phyloP scores from a whole-genome alignment of 2,329 filamentous ascomycete genomes.

The Acrodontium crateriforme region DNA sequence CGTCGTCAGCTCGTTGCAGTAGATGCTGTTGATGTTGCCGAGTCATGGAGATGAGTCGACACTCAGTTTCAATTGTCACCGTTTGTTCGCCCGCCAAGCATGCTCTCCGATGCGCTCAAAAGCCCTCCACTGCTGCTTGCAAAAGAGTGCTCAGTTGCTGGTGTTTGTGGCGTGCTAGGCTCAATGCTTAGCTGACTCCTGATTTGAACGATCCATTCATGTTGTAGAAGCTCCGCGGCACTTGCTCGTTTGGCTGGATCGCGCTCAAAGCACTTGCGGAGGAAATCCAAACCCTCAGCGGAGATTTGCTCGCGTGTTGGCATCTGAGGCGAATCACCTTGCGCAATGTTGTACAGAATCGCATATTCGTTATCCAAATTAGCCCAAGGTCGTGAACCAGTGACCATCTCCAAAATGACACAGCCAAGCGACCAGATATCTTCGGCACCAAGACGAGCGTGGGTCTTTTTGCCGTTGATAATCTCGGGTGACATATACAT shows the following conservation, averaged over 20 bases:
- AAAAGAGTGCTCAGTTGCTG: conserved; percentile 13
- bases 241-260: conserved; percentile 68
- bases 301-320: conserved; percentile 74
- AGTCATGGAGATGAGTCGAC: too few relatives aligned
- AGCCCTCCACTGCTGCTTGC: conserved; percentile 1
- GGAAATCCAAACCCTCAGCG: conserved; percentile 71
- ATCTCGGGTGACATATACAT: conserved; percentile 99
- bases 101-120: too few relatives aligned
- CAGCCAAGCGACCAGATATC: conserved; percentile 96
- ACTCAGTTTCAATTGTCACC: too few relatives aligned
- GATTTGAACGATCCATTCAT: conserved; percentile 63
- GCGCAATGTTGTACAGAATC: conserved; percentile 99
- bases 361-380: conserved; percentile 98
- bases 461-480: conserved; percentile 68
- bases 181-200: conserved; percentile 33
- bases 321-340: conserved; percentile 81
- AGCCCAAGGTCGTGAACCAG: conserved; percentile 85
- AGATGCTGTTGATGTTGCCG: too few relatives aligned
- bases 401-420: conserved; percentile 95
- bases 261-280: conserved; percentile 71
- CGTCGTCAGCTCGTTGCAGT: too few relatives aligned
- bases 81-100: too few relatives aligned
- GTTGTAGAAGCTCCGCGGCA: conserved; percentile 79
- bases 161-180: conserved; percentile 32
- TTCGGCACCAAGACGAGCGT: conserved; percentile 67